Percentiles rank a stretch among this genome's conserved stretches.
These are phyloP conservation scores for Balakata baccata DNA, from an alignment of 345 rosid genomes.

Conservation along the genomic window DNA sequence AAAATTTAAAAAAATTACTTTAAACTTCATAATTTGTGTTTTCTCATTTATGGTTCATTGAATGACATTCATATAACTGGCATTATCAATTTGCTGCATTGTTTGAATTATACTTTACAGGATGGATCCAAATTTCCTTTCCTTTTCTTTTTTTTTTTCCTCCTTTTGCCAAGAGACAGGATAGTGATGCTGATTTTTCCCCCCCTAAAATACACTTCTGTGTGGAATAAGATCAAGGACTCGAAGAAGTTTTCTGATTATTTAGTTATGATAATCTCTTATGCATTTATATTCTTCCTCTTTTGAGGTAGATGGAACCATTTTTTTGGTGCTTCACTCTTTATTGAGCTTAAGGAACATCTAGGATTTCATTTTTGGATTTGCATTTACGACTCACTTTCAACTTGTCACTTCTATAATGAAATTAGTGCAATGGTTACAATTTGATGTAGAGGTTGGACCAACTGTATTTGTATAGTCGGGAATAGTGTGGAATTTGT, in stretches of 20 bases:
- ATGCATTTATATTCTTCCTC: background rate
- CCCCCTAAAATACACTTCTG: background rate
- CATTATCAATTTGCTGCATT: no score
- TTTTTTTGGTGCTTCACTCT: background rate
- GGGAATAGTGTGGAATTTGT: background rate
- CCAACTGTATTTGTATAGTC: background rate
- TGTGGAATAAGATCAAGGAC: background rate
- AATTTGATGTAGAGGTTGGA: constrained; percentile 1
- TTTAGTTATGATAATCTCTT: no score
- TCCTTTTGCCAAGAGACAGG: background rate
- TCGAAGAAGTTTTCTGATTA: background rate
- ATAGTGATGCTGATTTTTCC: background rate
- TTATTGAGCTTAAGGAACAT: background rate
- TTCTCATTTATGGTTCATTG: background rate
- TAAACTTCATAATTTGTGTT: background rate
- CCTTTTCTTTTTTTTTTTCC: no score
- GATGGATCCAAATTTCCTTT: background rate
- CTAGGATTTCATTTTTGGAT: background rate
- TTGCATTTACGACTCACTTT: background rate
- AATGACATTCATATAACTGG: no score
- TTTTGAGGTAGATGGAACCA: background rate
- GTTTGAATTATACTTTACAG: background rate
- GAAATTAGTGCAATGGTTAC: background rate
- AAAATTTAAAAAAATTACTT: background rate
- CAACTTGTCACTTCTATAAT: background rate